A percentile compares a stretch with the other conserved stretches of the same genome.
Conservation (phyloP, 73 alveolate genomes). For the Effrenium voratum region DNA sequence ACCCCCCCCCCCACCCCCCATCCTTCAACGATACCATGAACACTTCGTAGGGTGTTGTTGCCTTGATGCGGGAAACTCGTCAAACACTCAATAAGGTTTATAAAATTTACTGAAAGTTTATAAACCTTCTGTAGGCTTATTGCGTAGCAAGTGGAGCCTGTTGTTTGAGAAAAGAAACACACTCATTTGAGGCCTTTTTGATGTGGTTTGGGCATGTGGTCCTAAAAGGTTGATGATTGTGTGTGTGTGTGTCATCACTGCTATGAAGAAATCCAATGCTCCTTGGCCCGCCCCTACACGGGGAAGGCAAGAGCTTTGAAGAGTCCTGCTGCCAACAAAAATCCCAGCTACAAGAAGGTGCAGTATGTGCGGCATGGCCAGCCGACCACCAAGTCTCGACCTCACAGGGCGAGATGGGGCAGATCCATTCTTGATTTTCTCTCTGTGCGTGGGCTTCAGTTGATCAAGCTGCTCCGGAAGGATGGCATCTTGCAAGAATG, state of each 20-base stretch:
- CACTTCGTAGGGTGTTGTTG: no score
- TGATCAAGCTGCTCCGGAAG: background rate
- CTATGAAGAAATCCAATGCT: background rate
- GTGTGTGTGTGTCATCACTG: background rate
- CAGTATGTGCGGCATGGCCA: background rate
- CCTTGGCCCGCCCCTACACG: background rate
- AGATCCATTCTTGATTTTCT: background rate
- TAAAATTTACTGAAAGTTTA: no score
- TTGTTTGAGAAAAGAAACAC: no score
- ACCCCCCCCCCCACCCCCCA: no score
- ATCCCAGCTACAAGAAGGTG: background rate
- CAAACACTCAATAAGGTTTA: no score
- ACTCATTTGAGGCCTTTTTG: no score
- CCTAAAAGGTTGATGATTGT: no score
- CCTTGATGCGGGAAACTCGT: no score
- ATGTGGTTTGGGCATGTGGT: no score
- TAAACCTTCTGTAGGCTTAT: no score
- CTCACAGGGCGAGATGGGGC: background rate
- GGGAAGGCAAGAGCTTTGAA: background rate
- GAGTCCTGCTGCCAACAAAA: background rate
- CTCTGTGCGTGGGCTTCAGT: background rate
- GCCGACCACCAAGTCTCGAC: background rate
- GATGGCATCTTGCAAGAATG: background rate
- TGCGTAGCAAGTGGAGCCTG: no score
- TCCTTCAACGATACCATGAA: no score